phyloP scores from a whole-genome alignment of 2,329 filamentous ascomycete genomes.

The Pleoardoris graminearum region DNA sequence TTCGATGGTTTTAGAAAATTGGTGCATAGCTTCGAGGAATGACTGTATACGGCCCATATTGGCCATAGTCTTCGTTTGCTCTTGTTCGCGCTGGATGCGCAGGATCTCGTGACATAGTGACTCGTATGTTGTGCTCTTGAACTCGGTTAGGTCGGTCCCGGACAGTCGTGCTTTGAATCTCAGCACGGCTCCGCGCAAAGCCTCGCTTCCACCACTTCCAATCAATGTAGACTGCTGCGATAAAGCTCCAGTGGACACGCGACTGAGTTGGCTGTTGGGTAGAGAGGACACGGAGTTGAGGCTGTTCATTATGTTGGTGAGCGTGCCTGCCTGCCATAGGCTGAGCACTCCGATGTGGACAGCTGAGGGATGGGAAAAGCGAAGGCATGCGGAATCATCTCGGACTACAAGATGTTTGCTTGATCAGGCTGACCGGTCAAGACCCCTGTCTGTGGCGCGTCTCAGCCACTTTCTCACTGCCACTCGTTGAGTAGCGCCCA shows the following conservation, averaged over 20 bases:
- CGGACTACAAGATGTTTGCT: not conserved
- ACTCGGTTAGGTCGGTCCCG: constrained; percentile 16
- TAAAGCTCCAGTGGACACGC: constrained; percentile 14
- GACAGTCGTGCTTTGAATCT: constrained; percentile 21
- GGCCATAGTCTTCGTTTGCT: constrained; percentile 17
- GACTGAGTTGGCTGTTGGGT: constrained; percentile 10
- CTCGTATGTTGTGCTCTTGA: constrained; percentile 22
- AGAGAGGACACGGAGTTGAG: not conserved
- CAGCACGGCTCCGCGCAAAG: constrained; percentile 17
- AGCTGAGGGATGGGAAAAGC: not conserved
- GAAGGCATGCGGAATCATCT: not conserved
- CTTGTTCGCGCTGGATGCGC: constrained; percentile 23
- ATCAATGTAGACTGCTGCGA: constrained; percentile 21
- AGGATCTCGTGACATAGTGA: constrained; percentile 16
- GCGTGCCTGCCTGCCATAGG: not conserved
- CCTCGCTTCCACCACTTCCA: constrained; percentile 9
- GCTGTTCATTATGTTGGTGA: not conserved
- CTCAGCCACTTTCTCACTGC: constrained; percentile 12
- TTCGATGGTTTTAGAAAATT: constrained; percentile 44
- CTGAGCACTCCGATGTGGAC: not conserved
- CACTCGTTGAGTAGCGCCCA: constrained; percentile 4
- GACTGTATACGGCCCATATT: constrained; percentile 23
- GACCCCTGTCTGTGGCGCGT: constrained; percentile 8
- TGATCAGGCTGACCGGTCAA: constrained; percentile 4
- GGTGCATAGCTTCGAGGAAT: constrained; percentile 41